Conservation (phyloP, 192 early-diverging fungal species). For the Physocladia obscura region DNA sequence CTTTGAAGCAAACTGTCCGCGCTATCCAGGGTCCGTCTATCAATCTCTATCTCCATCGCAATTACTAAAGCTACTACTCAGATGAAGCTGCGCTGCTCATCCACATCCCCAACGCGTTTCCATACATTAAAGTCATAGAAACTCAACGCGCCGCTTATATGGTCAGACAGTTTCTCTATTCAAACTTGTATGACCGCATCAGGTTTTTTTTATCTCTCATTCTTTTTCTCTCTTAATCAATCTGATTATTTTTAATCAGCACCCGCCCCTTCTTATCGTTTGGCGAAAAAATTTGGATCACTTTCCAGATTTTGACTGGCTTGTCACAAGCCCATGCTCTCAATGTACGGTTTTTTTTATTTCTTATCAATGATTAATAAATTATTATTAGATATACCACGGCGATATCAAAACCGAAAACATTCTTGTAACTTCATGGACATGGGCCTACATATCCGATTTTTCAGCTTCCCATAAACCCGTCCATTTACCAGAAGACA, state of each 20-base stretch:
- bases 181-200: conserved; percentile 95
- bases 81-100: conserved; percentile 65
- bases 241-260: conserved; percentile 39
- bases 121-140: conserved; percentile 78
- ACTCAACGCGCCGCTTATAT: conserved; percentile 89
- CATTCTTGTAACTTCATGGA: conserved; percentile 91
- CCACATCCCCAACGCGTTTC: conserved; percentile 75
- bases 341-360: conserved; percentile 35
- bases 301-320: conserved; percentile 81
- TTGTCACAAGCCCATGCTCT: conserved; percentile 75
- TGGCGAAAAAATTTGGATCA: conserved; percentile 93
- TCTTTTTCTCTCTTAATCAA: background rate
- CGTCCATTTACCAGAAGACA: conserved; percentile 90
- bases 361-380: background rate
- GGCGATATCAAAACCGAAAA: conserved; percentile 98
- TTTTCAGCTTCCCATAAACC: conserved; percentile 93
- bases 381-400: conserved; percentile 67
- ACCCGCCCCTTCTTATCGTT: conserved; percentile 87
- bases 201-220: conserved; percentile 51
- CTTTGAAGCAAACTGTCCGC: background rate
- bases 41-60: background rate
- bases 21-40: background rate
- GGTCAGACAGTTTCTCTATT: conserved; percentile 83
- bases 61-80: conserved; percentile 22
- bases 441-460: conserved; percentile 87